Conservation (phyloP, 2,329 filamentous ascomycete genomes). For the Leptographium galeiforme region DNA sequence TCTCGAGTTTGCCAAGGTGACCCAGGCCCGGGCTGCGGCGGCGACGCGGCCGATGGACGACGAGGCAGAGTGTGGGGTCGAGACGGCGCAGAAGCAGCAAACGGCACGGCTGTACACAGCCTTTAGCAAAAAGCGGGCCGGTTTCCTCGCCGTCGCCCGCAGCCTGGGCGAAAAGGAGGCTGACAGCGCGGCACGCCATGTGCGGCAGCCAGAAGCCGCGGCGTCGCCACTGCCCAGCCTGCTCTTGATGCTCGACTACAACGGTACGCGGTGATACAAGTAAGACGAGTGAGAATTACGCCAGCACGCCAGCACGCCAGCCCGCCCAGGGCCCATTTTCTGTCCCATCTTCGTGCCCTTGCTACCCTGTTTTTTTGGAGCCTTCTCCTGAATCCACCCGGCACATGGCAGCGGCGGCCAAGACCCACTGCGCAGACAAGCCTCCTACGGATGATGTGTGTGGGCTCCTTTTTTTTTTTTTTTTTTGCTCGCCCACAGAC, state of each 20-base stretch:
- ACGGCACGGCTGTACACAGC: constrained; percentile 39
- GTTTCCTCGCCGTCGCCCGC: constrained; percentile 62
- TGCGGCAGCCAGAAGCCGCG: constrained; percentile 10
- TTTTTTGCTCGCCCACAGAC: background rate
- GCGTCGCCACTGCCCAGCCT: constrained; percentile 13
- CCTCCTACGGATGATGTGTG: background rate
- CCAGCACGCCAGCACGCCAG: background rate
- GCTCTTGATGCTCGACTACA: constrained; percentile 18
- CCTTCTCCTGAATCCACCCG: constrained; percentile 1
- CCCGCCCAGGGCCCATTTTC: background rate
- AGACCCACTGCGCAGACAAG: background rate
- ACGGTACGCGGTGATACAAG: constrained; percentile 3
- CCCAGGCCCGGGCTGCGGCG: constrained; percentile 22
- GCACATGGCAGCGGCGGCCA: constrained; percentile 4
- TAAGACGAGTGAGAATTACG: background rate
- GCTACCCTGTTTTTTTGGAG: constrained; percentile 2
- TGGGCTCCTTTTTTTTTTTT: background rate
- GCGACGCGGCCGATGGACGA: background rate
- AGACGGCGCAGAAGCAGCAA: background rate
- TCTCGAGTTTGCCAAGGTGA: constrained; percentile 52
- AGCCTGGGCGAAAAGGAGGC: constrained; percentile 52
- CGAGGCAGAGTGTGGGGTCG: constrained; percentile 4
- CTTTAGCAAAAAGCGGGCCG: constrained; percentile 58
- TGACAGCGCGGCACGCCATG: constrained; percentile 19
- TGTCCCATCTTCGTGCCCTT: background rate